These are phyloP conservation scores for Amanita rubescens DNA, from an alignment of 768 basidiomycete species.

Conservation along the genomic window DNA sequence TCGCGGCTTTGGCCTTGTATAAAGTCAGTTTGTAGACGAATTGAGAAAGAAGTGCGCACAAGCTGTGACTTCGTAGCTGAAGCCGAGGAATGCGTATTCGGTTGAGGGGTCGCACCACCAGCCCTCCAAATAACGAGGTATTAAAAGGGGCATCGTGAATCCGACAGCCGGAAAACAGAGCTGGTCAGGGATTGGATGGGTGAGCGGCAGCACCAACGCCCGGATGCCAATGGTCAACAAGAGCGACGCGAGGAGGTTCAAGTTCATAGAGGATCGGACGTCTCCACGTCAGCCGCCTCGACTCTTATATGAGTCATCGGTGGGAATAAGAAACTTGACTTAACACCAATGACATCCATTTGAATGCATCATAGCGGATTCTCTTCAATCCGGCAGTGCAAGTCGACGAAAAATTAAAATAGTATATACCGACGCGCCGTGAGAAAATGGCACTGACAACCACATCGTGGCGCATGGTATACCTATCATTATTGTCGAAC, in stretches of 20 bases:
- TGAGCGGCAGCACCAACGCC: background rate
- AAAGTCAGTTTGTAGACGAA: background rate
- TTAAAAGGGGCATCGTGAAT: constrained; percentile 39
- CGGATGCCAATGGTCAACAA: background rate
- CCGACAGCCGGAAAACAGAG: constrained; percentile 26
- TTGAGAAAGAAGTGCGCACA: constrained; percentile 26
- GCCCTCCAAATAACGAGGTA: constrained; percentile 26
- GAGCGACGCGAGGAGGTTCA: background rate
- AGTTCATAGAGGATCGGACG: background rate
- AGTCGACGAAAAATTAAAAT: background rate
- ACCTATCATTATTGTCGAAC: background rate
- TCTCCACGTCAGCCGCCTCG: background rate
- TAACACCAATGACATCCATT: background rate
- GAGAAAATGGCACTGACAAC: too few species aligned
- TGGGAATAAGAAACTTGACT: background rate
- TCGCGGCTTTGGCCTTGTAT: constrained; percentile 38
- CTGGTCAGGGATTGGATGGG: background rate
- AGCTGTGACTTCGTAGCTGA: constrained; percentile 54
- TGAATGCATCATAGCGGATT: background rate
- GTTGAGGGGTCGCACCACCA: constrained; percentile 50
- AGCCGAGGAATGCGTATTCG: constrained; percentile 60
- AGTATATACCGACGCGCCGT: too few species aligned
- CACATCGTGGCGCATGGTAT: too few species aligned
- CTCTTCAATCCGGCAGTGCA: background rate
- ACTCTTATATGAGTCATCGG: too few species aligned